Conservation (phyloP, 2,329 filamentous ascomycete species). For the Nigrospora osmanthi region DNA sequence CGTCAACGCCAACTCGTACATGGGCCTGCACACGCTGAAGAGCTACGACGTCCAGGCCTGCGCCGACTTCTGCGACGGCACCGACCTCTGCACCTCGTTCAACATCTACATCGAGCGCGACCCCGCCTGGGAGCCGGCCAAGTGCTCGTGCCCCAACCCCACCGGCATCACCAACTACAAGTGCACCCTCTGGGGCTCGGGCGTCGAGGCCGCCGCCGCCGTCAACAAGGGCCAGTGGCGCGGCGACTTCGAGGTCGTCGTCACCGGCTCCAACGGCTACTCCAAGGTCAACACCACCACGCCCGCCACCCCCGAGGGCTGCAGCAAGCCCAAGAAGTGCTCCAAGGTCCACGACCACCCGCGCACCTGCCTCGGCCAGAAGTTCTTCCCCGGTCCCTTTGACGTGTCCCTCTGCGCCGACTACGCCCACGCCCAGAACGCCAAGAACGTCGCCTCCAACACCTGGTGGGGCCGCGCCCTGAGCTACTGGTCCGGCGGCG, state of each 20-base stretch:
- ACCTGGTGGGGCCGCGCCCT: background rate
- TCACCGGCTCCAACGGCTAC: slow-evolving; percentile 7
- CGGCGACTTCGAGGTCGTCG: slow-evolving; percentile 3
- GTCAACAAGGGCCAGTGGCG: slow-evolving; percentile 10
- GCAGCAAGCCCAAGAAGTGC: slow-evolving; percentile 5
- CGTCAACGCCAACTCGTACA: slow-evolving; percentile 14
- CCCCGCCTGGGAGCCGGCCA: slow-evolving; percentile 13
- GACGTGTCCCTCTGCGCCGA: slow-evolving; percentile 3
- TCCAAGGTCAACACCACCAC: slow-evolving; percentile 6
- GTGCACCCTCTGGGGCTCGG: slow-evolving; percentile 27
- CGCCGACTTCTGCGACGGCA: slow-evolving; percentile 9
- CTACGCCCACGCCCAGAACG: slow-evolving; percentile 6
- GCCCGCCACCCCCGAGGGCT: slow-evolving; percentile 4
- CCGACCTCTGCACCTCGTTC: slow-evolving; percentile 10
- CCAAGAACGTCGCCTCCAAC: slow-evolving; percentile 1
- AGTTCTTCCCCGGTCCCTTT: slow-evolving; percentile 6
- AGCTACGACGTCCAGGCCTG: slow-evolving; percentile 10
- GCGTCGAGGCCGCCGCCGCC: slow-evolving; percentile 15
- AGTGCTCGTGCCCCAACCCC: slow-evolving; percentile 24
- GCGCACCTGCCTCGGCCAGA: slow-evolving; percentile 4
- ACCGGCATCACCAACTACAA: slow-evolving; percentile 27
- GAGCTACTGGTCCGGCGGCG: slow-evolving; percentile 2
- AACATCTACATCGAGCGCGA: slow-evolving; percentile 14
- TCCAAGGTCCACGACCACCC: slow-evolving; percentile 4
- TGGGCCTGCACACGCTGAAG: slow-evolving; percentile 11